Conservation (phyloP, 2,329 filamentous ascomycete genomes). For the Cladobotryum mycophilum region DNA sequence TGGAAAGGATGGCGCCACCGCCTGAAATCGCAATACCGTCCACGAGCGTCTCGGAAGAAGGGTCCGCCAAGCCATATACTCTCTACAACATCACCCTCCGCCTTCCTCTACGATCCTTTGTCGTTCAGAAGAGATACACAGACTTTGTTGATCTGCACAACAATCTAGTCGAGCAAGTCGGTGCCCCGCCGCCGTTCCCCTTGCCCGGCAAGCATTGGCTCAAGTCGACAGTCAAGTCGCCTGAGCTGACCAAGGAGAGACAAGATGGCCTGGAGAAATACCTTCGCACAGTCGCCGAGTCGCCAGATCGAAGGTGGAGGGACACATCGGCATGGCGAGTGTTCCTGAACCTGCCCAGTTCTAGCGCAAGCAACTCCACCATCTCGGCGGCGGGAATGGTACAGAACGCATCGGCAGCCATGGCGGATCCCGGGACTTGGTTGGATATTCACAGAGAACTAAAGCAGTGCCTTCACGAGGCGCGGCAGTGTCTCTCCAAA, state of each 20-base stretch:
- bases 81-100: conserved; percentile 74
- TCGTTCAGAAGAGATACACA: conserved; percentile 75
- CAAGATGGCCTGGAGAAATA: conserved; percentile 64
- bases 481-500: conserved; percentile 62
- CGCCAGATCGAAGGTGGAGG: conserved; percentile 70
- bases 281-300: conserved; percentile 63
- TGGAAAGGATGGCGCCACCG: conserved; percentile 51
- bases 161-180: conserved; percentile 53
- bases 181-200: conserved; percentile 57
- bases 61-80: conserved; percentile 59
- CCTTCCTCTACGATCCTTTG: conserved; percentile 68
- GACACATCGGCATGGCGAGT: conserved; percentile 65
- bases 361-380: conserved; percentile 42
- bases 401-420: conserved; percentile 32
- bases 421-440: conserved; percentile 63
- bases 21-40: conserved; percentile 62
- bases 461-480: conserved; percentile 56
- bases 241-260: conserved; percentile 65
- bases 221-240: conserved; percentile 62
- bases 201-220: conserved; percentile 74
- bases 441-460: conserved; percentile 69
- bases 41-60: conserved; percentile 51
- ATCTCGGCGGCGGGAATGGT: conserved; percentile 41
- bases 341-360: conserved; percentile 64
- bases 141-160: conserved; percentile 66